Percentiles rank a stretch among this genome's conserved stretches.
phyloP scores from a whole-genome alignment of 2,329 filamentous ascomycete genomes.

The Pseudocercospora fuligena region DNA sequence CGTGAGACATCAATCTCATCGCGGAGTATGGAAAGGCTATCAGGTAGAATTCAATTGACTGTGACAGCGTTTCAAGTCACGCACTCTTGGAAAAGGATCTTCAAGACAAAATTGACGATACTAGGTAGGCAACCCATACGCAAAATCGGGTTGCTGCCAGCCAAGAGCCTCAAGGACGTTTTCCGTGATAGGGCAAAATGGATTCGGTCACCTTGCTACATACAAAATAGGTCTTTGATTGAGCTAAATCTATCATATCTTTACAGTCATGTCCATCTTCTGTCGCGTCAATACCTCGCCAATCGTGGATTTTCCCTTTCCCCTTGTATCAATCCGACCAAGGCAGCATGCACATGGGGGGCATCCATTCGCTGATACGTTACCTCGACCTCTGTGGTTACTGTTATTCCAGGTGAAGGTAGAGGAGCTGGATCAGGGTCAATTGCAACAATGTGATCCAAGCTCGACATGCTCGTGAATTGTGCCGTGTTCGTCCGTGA shows the following conservation, averaged over 20 bases:
- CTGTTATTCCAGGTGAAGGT: slow-evolving; percentile 15
- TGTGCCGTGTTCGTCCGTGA: slow-evolving; percentile 18
- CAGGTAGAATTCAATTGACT: background rate
- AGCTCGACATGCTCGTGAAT: slow-evolving; percentile 19
- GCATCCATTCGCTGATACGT: slow-evolving; percentile 27
- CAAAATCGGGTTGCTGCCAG: no score
- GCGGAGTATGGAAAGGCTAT: background rate
- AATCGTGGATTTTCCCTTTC: slow-evolving; percentile 31
- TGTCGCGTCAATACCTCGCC: slow-evolving; percentile 16
- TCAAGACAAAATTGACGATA: no score
- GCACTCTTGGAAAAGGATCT: no score
- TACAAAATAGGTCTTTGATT: background rate
- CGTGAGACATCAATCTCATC: background rate
- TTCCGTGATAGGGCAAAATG: background rate
- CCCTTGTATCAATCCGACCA: slow-evolving; percentile 37
- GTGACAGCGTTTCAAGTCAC: no score
- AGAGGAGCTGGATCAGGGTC: slow-evolving; percentile 8
- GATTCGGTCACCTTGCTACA: background rate
- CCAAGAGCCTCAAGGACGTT: background rate
- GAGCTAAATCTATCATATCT: background rate
- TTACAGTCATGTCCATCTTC: background rate
- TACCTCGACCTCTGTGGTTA: slow-evolving; percentile 26
- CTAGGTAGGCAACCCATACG: no score
- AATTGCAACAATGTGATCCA: slow-evolving; percentile 21
- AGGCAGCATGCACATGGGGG: slow-evolving; percentile 37